Conservation (phyloP, 306 rosid genomes). For the Pterocarpus santalinus region DNA sequence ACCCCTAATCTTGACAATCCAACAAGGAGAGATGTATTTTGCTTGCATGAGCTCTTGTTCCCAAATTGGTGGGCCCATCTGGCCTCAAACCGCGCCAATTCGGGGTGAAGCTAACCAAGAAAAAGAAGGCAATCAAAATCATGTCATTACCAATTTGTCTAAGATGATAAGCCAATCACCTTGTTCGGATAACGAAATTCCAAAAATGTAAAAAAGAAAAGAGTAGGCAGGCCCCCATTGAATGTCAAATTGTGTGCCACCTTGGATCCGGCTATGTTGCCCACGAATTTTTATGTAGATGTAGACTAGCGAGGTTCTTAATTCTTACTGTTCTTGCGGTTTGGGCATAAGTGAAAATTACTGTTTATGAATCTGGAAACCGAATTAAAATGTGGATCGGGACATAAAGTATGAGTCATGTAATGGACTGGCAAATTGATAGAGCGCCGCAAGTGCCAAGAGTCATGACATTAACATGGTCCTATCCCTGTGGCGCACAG, state of each 20-base stretch:
- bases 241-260: slow-evolving; percentile 3
- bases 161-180: slow-evolving; percentile 41
- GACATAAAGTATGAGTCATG: slow-evolving; percentile 3
- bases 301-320: not conserved
- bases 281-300: slow-evolving; percentile 7
- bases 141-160: slow-evolving; percentile 33
- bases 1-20: not conserved
- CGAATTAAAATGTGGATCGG: not conserved
- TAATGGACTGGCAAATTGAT: too few relatives aligned
- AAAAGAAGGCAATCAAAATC: not conserved
- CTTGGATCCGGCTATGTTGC: slow-evolving; percentile 15
- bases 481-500: not conserved
- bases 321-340: not conserved
- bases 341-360: not conserved
- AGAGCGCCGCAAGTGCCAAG: slow-evolving; percentile 19
- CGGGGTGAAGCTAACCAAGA: not conserved
- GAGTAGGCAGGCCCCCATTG: slow-evolving; percentile 28
- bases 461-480: slow-evolving; percentile 4
- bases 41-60: slow-evolving; percentile 13
- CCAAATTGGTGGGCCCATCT: slow-evolving; percentile 28
- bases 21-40: not conserved
- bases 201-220: not conserved
- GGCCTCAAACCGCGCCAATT: slow-evolving; percentile 45
- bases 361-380: not conserved
- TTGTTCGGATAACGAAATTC: slow-evolving; percentile 20